phyloP scores from a whole-genome alignment of 257 asterid species.

The Mentha longifolia region DNA sequence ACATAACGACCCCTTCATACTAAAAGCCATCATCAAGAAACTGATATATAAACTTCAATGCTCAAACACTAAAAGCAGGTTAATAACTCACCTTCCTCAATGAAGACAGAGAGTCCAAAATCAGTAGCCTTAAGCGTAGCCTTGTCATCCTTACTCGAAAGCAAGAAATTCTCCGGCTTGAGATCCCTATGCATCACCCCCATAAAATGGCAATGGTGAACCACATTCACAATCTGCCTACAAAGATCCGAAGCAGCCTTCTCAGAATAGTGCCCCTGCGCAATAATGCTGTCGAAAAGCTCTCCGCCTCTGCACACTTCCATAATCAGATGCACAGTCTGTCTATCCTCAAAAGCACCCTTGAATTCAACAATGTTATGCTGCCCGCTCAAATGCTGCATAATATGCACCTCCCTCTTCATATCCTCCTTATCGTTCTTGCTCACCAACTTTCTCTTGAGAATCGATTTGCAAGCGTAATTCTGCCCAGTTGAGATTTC shows the following conservation, averaged over 20 bases:
- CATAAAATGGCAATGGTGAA: conserved; percentile 75
- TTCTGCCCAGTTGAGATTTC: conserved; percentile 50
- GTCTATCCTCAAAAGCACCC: conserved; percentile 71
- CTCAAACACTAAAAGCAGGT: conserved; percentile 13
- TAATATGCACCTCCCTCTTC: conserved; percentile 69
- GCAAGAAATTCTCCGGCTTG: conserved; percentile 75
- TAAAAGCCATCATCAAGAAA: neutral
- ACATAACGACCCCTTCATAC: neutral
- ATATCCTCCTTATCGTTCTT: conserved; percentile 71
- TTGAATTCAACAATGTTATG: conserved; percentile 67
- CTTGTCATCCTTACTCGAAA: conserved; percentile 57
- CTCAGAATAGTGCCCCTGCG: conserved; percentile 70
- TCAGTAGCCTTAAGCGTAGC: conserved; percentile 70
- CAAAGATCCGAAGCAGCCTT: conserved; percentile 64
- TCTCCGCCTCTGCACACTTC: conserved; percentile 78
- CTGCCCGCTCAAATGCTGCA: conserved; percentile 82
- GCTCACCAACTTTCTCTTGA: conserved; percentile 66
- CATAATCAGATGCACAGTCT: conserved; percentile 64
- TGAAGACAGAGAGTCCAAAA: conserved; percentile 73
- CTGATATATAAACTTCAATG: neutral
- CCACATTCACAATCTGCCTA: conserved; percentile 77
- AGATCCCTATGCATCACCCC: conserved; percentile 84
- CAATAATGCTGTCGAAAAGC: conserved; percentile 67
- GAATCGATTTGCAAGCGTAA: conserved; percentile 69
- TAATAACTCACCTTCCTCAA: conserved; percentile 57